Percentiles rank a stretch among this genome's conserved stretches.
Evolutionary conservation across 495 filamentous ascomycete species (phyloP).

Genomic region (Coniosporium apollinis): DNA sequence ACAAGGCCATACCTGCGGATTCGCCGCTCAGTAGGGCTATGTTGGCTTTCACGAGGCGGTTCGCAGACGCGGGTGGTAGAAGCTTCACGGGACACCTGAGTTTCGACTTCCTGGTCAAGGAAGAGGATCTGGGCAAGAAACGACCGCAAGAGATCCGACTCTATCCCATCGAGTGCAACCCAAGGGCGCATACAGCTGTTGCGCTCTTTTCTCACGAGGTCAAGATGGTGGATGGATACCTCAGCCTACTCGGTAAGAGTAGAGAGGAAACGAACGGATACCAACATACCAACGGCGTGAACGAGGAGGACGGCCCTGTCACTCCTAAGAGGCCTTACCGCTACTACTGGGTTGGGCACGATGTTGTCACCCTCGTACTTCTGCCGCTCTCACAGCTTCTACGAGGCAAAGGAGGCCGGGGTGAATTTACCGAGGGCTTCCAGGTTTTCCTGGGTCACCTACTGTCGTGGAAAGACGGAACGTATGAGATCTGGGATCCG

Average conservation of each 20-base stretch:
- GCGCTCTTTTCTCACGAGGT: constrained; percentile 28
- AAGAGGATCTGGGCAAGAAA: constrained; percentile 18
- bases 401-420: constrained; percentile 1
- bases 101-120: constrained; percentile 46
- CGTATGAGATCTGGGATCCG: constrained; percentile 43
- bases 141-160: constrained; percentile 23
- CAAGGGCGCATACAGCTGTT: constrained; percentile 42
- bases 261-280: neutral
- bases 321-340: constrained; percentile 4
- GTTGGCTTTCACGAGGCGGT: constrained; percentile 40
- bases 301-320: neutral
- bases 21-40: constrained; percentile 39
- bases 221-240: constrained; percentile 15
- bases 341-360: constrained; percentile 44
- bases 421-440: constrained; percentile 12
- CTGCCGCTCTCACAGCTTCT: constrained; percentile 23
- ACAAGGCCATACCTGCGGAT: constrained; percentile 35
- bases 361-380: constrained; percentile 34
- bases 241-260: constrained; percentile 7
- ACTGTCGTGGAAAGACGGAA: constrained; percentile 41
- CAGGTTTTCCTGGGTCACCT: constrained; percentile 28
- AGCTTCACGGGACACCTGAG: constrained; percentile 52
- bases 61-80: constrained; percentile 30
- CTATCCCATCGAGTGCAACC: constrained; percentile 48
- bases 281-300: neutral